A percentile compares a stretch with the other conserved stretches of the same genome.
Conservation (phyloP, 2,329 filamentous ascomycete genomes). For the Talaromyces pinophilus region DNA sequence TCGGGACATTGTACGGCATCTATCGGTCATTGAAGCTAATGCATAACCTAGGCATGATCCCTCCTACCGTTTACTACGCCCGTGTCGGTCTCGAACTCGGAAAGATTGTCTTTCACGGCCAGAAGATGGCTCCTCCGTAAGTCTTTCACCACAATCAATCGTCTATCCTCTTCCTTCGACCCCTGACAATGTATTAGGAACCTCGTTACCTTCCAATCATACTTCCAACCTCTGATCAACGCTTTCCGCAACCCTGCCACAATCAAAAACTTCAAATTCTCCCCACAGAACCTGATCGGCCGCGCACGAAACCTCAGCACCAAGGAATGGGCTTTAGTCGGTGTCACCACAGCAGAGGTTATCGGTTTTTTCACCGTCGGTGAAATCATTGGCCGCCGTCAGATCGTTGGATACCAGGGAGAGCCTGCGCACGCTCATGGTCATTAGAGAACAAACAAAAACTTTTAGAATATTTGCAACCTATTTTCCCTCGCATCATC, state of each 20-base stretch:
- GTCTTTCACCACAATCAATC: constrained; percentile 41
- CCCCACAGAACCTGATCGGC: constrained; percentile 57
- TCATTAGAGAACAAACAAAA: constrained; percentile 32
- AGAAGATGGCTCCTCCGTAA: constrained; percentile 95
- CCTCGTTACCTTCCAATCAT: constrained; percentile 78
- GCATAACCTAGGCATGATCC: constrained; percentile 69
- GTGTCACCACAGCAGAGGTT: constrained; percentile 80
- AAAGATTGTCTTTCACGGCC: constrained; percentile 82
- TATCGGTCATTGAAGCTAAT: not conserved
- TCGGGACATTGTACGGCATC: not conserved
- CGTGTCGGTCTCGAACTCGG: constrained; percentile 83
- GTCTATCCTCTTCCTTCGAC: not conserved
- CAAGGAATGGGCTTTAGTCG: constrained; percentile 69
- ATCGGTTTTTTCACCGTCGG: constrained; percentile 97
- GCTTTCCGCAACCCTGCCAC: constrained; percentile 69
- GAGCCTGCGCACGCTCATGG: constrained; percentile 54
- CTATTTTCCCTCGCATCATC: constrained; percentile 26
- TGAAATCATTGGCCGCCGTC: constrained; percentile 93
- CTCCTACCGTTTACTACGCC: constrained; percentile 86
- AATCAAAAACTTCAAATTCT: constrained; percentile 56
- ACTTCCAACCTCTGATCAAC: constrained; percentile 75
- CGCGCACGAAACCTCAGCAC: constrained; percentile 69
- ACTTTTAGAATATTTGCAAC: constrained; percentile 25
- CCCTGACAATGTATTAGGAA: constrained; percentile 56
- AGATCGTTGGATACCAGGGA: constrained; percentile 90